phyloP scores from a whole-genome alignment of 2,329 filamentous ascomycete genomes.

The Fusarium scirpi region DNA sequence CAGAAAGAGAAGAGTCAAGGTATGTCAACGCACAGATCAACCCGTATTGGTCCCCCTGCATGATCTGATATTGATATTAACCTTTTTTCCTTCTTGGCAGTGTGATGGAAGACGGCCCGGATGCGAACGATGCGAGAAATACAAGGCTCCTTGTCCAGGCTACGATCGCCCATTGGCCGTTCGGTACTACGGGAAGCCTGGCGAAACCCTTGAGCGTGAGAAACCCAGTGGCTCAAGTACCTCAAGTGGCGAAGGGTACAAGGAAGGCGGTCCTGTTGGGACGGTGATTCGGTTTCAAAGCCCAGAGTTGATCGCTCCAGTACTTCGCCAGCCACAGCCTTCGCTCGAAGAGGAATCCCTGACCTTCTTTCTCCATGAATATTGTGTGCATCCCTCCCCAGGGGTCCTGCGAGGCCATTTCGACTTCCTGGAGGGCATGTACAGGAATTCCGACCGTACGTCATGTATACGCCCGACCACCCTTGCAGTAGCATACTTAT shows the following conservation, averaged over 20 bases:
- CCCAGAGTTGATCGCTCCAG: background rate
- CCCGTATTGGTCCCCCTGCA: background rate
- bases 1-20: conserved; percentile 27
- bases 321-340: conserved; percentile 19
- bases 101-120: conserved; percentile 27
- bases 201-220: conserved; percentile 9
- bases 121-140: conserved; percentile 28
- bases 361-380: conserved; percentile 24
- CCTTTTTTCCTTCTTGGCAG: background rate
- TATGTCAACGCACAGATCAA: background rate
- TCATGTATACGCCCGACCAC: conserved; percentile 24
- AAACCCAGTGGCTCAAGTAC: background rate
- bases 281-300: background rate
- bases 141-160: conserved; percentile 24
- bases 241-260: no score
- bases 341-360: conserved; percentile 30
- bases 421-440: conserved; percentile 27
- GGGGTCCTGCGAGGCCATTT: conserved; percentile 19
- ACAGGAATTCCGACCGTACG: background rate
- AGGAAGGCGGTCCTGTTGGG: background rate
- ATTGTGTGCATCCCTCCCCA: conserved; percentile 9
- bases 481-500: conserved; percentile 24
- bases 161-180: conserved; percentile 23
- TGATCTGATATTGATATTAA: background rate
- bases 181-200: conserved; percentile 21